Conservation (phyloP, 345 rosid genomes). For the Eucalyptus cladocalyx region DNA sequence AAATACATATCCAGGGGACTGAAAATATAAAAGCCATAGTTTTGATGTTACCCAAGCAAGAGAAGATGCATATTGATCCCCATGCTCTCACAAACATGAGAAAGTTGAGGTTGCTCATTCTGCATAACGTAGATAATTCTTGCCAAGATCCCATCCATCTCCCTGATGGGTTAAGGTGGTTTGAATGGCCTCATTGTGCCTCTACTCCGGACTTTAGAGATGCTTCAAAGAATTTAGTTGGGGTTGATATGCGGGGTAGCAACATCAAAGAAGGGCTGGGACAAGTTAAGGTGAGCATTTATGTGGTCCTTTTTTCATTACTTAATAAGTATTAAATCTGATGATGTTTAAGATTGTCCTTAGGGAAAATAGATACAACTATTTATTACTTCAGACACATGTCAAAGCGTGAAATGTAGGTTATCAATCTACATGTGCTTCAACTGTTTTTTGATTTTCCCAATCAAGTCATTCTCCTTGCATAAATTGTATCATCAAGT, state of each 20-base stretch:
- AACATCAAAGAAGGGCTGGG: background rate
- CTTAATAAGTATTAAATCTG: background rate
- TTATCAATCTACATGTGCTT: background rate
- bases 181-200: background rate
- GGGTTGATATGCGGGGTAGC: background rate
- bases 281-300: background rate
- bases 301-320: background rate
- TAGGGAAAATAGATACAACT: background rate
- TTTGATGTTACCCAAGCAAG: background rate
- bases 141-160: background rate
- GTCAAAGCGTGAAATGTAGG: background rate
- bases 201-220: background rate
- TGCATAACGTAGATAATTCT: background rate
- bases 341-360: background rate
- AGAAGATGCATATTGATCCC: background rate
- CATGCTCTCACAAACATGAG: background rate
- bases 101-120: background rate
- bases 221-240: background rate
- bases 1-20: background rate
- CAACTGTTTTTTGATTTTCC: background rate
- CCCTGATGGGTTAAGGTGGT: background rate
- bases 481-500: background rate
- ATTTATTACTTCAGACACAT: no score
- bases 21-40: background rate
- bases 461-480: background rate